Evolutionary conservation across 2,329 filamentous ascomycete species (phyloP).

Genomic region (Thielaviopsis cerberus): DNA sequence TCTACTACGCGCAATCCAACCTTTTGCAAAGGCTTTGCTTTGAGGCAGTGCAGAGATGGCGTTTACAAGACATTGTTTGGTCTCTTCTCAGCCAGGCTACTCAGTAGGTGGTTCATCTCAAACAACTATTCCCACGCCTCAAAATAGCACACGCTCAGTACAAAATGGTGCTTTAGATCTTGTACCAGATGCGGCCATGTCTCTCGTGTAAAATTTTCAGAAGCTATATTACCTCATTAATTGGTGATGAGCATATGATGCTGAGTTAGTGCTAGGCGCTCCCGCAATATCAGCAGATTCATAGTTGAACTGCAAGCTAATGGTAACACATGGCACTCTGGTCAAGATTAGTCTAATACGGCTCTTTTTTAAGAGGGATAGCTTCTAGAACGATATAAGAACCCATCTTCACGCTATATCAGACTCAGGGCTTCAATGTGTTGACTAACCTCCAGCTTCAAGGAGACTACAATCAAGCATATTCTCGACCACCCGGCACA

Average conservation of each 20-base stretch:
- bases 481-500: background rate
- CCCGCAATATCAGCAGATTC: background rate
- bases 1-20: background rate
- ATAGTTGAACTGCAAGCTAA: background rate
- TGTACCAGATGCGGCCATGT: background rate
- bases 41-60: background rate
- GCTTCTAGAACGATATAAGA: background rate
- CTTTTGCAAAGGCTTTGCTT: background rate
- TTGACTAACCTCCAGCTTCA: no score
- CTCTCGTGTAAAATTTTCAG: no score
- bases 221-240: no score
- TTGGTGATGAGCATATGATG: no score
- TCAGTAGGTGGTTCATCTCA: background rate
- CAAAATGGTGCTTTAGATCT: background rate
- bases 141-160: background rate
- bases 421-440: no score
- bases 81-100: background rate
- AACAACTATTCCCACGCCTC: background rate
- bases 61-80: background rate
- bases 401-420: background rate
- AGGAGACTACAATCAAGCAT: background rate
- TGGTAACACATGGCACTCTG: background rate
- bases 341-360: background rate
- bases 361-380: background rate
- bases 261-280: no score